Evolutionary conservation across 23 red algal species (phyloP).

Genomic region (Pyropia yezoensis): DNA sequence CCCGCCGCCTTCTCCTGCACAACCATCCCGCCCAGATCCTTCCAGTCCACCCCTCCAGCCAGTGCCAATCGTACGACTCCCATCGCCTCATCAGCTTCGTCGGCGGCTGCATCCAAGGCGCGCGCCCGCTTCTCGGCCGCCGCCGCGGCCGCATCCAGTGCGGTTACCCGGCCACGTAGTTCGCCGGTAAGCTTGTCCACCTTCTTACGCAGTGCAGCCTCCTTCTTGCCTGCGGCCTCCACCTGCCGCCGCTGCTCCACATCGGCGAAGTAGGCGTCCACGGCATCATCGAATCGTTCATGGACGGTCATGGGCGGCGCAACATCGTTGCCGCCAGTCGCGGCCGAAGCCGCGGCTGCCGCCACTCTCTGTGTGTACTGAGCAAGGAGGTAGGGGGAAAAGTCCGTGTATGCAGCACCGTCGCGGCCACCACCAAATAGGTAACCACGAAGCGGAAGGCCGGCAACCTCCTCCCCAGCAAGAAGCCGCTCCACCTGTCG

Average conservation of each 20-base stretch:
- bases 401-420: constrained; percentile 11
- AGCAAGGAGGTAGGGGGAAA: constrained; percentile 61
- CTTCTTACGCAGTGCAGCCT: constrained; percentile 47
- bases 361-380: constrained; percentile 16
- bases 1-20: constrained; percentile 67
- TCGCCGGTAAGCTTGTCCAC: constrained; percentile 63
- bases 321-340: too few relatives aligned
- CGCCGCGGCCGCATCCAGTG: constrained; percentile 44
- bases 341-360: too few relatives aligned
- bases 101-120: constrained; percentile 74
- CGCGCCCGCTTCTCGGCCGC: constrained; percentile 30
- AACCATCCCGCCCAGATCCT: constrained; percentile 79
- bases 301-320: too few relatives aligned
- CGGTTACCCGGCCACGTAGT: constrained; percentile 53
- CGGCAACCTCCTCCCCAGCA: background rate
- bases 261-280: constrained; percentile 78
- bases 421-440: background rate
- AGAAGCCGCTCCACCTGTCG: constrained; percentile 2
- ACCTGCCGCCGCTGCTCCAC: constrained; percentile 42
- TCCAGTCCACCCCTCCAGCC: constrained; percentile 67
- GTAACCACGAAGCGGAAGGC: background rate
- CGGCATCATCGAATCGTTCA: constrained; percentile 80
- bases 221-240: constrained; percentile 38
- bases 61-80: constrained; percentile 64
- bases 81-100: constrained; percentile 75